A percentile compares a stretch with the other conserved stretches of the same genome.
Evolutionary conservation across 495 filamentous ascomycete genomes (phyloP).

Genomic region (Neurospora sp.): DNA sequence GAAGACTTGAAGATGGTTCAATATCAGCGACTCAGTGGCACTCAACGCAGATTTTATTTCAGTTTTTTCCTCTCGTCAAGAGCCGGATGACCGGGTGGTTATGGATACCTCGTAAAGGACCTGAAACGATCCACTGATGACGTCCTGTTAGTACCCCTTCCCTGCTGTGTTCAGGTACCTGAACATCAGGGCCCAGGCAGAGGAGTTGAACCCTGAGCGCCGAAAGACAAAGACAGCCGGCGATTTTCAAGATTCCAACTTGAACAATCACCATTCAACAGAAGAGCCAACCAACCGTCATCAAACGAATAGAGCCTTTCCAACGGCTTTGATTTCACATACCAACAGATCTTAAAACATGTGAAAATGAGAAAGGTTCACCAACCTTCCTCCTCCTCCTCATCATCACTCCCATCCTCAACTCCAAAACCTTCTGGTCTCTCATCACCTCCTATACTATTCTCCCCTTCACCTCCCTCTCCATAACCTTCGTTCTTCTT

Average conservation of each 20-base stretch:
- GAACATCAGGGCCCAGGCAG: neutral
- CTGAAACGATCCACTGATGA: neutral
- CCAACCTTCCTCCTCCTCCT: neutral
- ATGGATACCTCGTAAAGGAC: neutral
- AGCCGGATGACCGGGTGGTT: neutral
- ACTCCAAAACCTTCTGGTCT: neutral
- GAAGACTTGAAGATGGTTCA: neutral
- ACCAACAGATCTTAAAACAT: neutral
- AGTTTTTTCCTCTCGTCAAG: neutral
- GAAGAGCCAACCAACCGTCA: neutral
- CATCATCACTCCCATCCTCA: neutral
- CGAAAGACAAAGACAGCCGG: neutral
- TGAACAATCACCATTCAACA: neutral
- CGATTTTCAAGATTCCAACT: neutral
- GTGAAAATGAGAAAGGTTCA: neutral
- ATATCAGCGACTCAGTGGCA: neutral
- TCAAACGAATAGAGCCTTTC: neutral
- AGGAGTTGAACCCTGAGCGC: neutral
- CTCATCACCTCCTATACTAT: constrained; percentile 5
- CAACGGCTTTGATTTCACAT: neutral
- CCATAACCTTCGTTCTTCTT: constrained; percentile 10
- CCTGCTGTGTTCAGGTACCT: neutral
- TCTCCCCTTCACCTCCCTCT: constrained; percentile 9
- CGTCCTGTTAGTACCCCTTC: neutral
- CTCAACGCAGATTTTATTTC: neutral